Percentiles rank a stretch among this genome's conserved stretches.
These are phyloP conservation scores for Darksidea phi DNA, from an alignment of 495 filamentous ascomycete genomes.

Conservation along the genomic window DNA sequence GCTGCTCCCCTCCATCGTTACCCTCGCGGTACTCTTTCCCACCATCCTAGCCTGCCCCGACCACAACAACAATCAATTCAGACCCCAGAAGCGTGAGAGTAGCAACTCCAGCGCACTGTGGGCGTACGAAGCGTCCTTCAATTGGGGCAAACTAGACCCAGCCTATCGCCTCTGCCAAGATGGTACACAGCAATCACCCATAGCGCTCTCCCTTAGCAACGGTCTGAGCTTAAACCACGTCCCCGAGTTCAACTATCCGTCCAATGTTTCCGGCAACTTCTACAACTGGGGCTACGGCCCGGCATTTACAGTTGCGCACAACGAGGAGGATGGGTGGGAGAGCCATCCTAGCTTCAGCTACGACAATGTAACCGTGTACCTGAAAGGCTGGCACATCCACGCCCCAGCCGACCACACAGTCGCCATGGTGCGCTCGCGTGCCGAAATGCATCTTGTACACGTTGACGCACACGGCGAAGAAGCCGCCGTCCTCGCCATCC, in stretches of 20 bases:
- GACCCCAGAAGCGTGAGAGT: neutral
- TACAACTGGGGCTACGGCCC: conserved; percentile 43
- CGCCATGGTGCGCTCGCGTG: conserved; percentile 34
- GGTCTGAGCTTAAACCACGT: conserved; percentile 36
- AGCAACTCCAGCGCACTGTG: neutral
- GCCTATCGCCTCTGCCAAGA: conserved; percentile 41
- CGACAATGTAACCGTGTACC: conserved; percentile 39
- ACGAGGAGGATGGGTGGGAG: conserved; percentile 17
- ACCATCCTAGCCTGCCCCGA: too few species aligned
- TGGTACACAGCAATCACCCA: conserved; percentile 40
- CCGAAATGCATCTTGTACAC: conserved; percentile 42
- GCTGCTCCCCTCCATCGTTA: too few species aligned
- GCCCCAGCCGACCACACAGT: conserved; percentile 41
- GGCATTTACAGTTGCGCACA: conserved; percentile 31
- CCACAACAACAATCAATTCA: too few species aligned
- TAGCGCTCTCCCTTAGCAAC: conserved; percentile 31
- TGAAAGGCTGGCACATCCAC: conserved; percentile 43
- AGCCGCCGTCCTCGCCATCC: conserved; percentile 38
- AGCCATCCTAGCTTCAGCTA: conserved; percentile 27
- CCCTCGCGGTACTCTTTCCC: too few species aligned
- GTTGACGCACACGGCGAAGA: conserved; percentile 32
- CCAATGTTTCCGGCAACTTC: conserved; percentile 28
- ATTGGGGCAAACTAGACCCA: conserved; percentile 21
- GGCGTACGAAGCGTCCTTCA: conserved; percentile 29
- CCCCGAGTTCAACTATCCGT: conserved; percentile 23